Evolutionary conservation across 2,329 filamentous ascomycete species (phyloP).

Genomic region (Fusarium liriodendri): DNA sequence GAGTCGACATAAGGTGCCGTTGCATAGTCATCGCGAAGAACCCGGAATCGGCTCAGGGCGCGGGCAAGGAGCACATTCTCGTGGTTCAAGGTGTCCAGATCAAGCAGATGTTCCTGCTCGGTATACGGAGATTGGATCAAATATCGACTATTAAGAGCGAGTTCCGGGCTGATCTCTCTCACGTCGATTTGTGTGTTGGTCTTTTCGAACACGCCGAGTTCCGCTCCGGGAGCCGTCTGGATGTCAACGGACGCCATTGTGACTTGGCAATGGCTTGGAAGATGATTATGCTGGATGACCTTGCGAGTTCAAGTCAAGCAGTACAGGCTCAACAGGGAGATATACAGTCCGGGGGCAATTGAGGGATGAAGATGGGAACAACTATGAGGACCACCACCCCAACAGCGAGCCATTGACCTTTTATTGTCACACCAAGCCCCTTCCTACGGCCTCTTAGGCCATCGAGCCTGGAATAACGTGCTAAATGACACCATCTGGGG

Average conservation of each 20-base stretch:
- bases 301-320: not conserved
- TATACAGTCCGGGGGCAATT: not conserved
- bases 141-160: conserved; percentile 40
- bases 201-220: conserved; percentile 40
- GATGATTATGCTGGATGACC: not conserved
- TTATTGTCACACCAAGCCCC: conserved; percentile 30
- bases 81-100: conserved; percentile 73
- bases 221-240: conserved; percentile 38
- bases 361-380: conserved; percentile 1
- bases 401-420: conserved; percentile 31
- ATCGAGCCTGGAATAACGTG: conserved; percentile 45
- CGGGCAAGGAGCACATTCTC: conserved; percentile 77
- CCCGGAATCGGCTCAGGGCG: conserved; percentile 73
- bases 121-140: conserved; percentile 83
- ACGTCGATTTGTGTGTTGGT: conserved; percentile 41
- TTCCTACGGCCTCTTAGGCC: conserved; percentile 32
- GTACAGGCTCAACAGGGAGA: not conserved
- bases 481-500: conserved; percentile 46
- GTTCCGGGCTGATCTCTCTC: conserved; percentile 34
- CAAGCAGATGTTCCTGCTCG: conserved; percentile 75
- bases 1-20: conserved; percentile 77
- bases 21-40: conserved; percentile 77
- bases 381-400: conserved; percentile 1
- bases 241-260: conserved; percentile 45
- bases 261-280: not conserved